Evolutionary conservation across 2,329 filamentous ascomycete genomes (phyloP), one percentile per base, ranked within the genome.

Genomic region (Beauveria sp.): DNA sequence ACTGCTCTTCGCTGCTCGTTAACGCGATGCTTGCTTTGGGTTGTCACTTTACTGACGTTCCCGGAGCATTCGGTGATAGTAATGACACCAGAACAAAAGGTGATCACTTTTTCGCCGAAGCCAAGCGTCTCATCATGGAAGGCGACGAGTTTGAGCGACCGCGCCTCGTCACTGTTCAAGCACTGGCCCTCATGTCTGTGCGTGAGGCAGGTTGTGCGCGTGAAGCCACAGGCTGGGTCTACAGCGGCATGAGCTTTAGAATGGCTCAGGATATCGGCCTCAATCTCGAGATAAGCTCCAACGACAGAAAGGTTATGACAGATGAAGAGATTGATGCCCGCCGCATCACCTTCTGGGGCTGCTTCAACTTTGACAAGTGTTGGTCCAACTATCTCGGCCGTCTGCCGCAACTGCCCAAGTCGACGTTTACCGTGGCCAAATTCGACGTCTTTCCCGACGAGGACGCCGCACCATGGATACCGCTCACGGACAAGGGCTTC

Each of bases 351-450:
- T 98, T 97, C 70, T 98, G 95, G 95, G 95, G 95, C 7, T 97
- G 93, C 72, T 98, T 95, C 73, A 77, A 96, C n/a, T 96, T 98
- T 72, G 95, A 99, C 78, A 98, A 97, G 81, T 96, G 91, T 73
- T 98, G 93, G 93, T 96, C 93, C 55, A 98, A 97, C 72, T 98
- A 98, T 68, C 83, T 98, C 28, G 93, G 95, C 53, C 88, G 95
- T 49, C 80, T 97, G 64, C 93, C 95, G 12, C 93, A 97, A 72
- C 78, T 98, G 12, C 88, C 91, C 0, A 87, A 85, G 47, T 86
- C 86, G 34, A 89, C 90, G 8, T 89, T 91, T 68, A 96, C 88
- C 40, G 90, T 92, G 1, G 88, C 91, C 28, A 96, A 93, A 72
- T 90, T 91, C 66, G 93, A 97, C 63, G 91, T 97, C 12, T 95